Conservation (phyloP, 495 filamentous ascomycete species). For the Immersiella caudata region DNA sequence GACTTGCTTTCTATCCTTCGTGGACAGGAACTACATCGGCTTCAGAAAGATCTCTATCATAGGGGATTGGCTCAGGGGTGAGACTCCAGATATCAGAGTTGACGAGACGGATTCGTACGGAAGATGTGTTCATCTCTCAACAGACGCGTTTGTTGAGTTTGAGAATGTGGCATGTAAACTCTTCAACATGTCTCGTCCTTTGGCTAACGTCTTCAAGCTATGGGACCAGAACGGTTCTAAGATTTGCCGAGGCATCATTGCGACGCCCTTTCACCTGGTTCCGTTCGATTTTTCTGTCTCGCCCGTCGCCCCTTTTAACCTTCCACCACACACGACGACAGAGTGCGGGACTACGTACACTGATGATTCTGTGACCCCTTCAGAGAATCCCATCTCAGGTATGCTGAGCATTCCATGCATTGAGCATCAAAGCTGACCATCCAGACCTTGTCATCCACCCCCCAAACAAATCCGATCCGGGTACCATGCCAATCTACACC, state of each 20-base stretch:
- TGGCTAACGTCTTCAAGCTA: conserved; percentile 29
- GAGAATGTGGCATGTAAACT: conserved; percentile 43
- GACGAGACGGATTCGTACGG: conserved; percentile 37
- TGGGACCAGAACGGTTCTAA: conserved; percentile 36
- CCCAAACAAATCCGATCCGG: conserved; percentile 35
- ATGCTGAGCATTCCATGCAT: conserved; percentile 12
- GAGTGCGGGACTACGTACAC: conserved; percentile 47
- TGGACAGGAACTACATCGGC: conserved; percentile 48
- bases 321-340: conserved; percentile 33
- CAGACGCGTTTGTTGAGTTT: conserved; percentile 51
- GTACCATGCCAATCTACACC: conserved; percentile 42
- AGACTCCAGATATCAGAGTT: conserved; percentile 33
- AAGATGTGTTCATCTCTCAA: conserved; percentile 46
- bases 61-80: conserved; percentile 27
- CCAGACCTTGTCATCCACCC: conserved; percentile 50
- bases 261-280: conserved; percentile 40
- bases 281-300: conserved; percentile 44
- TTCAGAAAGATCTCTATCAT: conserved; percentile 46
- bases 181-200: neutral
- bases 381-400: conserved; percentile 51
- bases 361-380: conserved; percentile 7
- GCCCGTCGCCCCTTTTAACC: conserved; percentile 17
- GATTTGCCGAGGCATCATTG: conserved; percentile 47
- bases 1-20: conserved; percentile 44
- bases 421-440: neutral